Evolutionary conservation across 768 basidiomycete genomes (phyloP).

Genomic region (Tubosaeta sp.): DNA sequence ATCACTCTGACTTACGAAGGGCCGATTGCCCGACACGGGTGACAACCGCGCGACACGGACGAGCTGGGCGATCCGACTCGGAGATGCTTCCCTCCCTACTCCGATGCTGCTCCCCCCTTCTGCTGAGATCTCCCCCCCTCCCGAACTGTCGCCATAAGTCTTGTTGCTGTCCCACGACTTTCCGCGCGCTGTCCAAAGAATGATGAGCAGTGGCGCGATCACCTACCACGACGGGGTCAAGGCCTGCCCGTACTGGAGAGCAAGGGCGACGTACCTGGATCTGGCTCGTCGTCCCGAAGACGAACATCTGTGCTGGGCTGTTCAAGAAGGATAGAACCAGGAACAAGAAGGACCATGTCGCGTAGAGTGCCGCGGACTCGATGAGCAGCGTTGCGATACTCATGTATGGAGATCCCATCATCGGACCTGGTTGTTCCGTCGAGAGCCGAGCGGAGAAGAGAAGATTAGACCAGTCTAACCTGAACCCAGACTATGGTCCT

Average conservation of each 20-base stretch:
- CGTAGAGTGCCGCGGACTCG: constrained; percentile 25
- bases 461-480: background rate
- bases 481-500: background rate
- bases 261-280: constrained; percentile 16
- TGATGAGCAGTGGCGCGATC: constrained; percentile 24
- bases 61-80: background rate
- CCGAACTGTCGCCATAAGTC: background rate
- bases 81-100: background rate
- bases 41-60: background rate
- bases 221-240: constrained; percentile 9
- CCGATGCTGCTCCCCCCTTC: background rate
- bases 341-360: constrained; percentile 21
- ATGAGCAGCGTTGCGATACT: constrained; percentile 19
- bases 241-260: background rate
- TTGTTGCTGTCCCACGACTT: constrained; percentile 12
- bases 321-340: constrained; percentile 14
- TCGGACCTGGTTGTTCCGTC: constrained; percentile 6
- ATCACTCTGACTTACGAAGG: background rate
- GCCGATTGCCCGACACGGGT: background rate
- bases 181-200: constrained; percentile 23
- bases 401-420: constrained; percentile 19
- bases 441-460: background rate
- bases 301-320: constrained; percentile 15
- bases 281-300: constrained; percentile 22
- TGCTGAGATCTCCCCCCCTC: background rate